These are phyloP conservation scores for Linum lewisii DNA, from an alignment of 345 rosid species.

Conservation along the genomic window DNA sequence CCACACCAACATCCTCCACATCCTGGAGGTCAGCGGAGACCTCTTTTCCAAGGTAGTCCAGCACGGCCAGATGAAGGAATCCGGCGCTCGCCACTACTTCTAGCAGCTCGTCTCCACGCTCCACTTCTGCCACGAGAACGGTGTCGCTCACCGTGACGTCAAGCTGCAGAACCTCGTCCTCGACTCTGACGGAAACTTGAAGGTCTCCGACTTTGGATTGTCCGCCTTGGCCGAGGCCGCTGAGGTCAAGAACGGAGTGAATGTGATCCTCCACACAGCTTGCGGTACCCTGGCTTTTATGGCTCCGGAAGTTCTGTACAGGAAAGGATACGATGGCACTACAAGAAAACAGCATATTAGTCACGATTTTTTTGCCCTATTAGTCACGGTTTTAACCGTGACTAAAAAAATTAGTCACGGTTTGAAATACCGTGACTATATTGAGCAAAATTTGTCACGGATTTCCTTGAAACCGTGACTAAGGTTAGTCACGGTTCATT, in stretches of 20 bases:
- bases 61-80: constrained; percentile 39
- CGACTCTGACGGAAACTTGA: constrained; percentile 51
- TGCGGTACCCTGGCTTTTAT: constrained; percentile 49
- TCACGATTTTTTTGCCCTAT: no score
- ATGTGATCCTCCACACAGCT: constrained; percentile 43
- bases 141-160: constrained; percentile 79
- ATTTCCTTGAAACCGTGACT: no score
- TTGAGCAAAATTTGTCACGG: no score
- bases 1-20: constrained; percentile 69
- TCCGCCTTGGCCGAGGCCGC: constrained; percentile 42
- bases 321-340: constrained; percentile 50
- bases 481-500: no score
- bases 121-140: constrained; percentile 67
- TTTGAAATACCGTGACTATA: no score
- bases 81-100: constrained; percentile 51
- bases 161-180: constrained; percentile 83
- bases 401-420: no score
- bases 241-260: not conserved
- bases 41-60: constrained; percentile 38
- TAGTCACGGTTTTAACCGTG: no score
- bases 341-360: no score
- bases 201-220: constrained; percentile 76
- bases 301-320: constrained; percentile 59
- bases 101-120: constrained; percentile 74
- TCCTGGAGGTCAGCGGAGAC: constrained; percentile 83